Base-by-base conservation (phyloP, 2,329 filamentous ascomycete genomes). In the Fusarium buharicum region DNA sequence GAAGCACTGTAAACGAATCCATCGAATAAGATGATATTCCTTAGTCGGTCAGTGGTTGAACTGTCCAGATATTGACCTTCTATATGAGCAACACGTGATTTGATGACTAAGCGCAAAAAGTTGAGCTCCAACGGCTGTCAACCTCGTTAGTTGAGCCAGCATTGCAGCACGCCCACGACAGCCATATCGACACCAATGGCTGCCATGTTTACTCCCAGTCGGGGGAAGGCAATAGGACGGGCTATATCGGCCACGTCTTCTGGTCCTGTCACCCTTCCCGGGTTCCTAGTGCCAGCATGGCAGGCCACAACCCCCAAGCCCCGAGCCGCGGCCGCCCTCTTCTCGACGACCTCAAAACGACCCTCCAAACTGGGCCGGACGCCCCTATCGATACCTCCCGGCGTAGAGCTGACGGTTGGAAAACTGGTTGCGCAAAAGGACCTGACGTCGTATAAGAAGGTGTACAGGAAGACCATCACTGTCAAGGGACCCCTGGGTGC, bases 361-460 rank as follows among this genome's bases (percentile, higher is more conserved):
- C 78, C 82, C 55, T 97, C 94, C 39, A 95, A 97, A 82, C 90
- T 99, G 62, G 95, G 95, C 69, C 85, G 87, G 69, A 90, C 90
- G 58, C 86, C 91, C 20, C 85, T 97, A 49, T 88, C 91, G 50
- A 83, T 97, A 28, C 94, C 94, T 1, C 89, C 91, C 0, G 91
- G 92, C 62, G 95, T 99, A 54, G 90, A 90, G 47, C 82, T 99
- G 37, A 79, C 86, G 11, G 79, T 93, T 55, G 84, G 90, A 59
- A 84, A 92, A 57, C 85, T 88, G 4, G 78, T 75, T 49, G 71
- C 81, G 27, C 79, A 80, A 72, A 81, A 77, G 64, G 82, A 85
- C 60, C 78, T 80, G 50, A 87, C 85, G 36, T 84, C 85, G 34
- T 88, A 86, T 61, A 81, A 86, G 66, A 81, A 82, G 62, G 84